These are phyloP conservation scores for Tolypocladium album DNA, from an alignment of 2,329 filamentous ascomycete species.

Conservation along the genomic window DNA sequence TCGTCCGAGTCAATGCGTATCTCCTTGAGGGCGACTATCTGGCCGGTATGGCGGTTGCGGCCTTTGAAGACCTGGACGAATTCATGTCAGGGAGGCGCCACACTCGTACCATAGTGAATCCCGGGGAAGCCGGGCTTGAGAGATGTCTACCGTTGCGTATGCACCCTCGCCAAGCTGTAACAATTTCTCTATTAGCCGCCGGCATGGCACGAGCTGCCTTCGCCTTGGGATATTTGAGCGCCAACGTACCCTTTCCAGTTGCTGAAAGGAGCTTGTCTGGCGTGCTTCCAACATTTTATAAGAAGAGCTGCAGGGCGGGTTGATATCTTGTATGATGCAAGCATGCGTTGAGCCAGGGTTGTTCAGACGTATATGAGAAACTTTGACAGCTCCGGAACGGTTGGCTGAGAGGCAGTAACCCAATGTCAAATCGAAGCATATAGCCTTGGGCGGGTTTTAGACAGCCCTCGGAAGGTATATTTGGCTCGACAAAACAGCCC, in stretches of 20 bases:
- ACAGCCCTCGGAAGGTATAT: too few species aligned
- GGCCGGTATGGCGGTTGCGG: conserved; percentile 90
- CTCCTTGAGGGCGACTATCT: conserved; percentile 93
- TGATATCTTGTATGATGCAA: not conserved
- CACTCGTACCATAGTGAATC: too few species aligned
- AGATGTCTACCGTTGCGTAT: not conserved
- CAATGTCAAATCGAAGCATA: too few species aligned
- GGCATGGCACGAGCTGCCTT: too few species aligned
- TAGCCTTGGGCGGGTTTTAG: too few species aligned
- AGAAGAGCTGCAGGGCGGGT: not conserved
- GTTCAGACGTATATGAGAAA: too few species aligned
- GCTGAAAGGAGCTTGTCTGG: not conserved
- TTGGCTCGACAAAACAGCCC: too few species aligned
- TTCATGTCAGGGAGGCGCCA: not conserved
- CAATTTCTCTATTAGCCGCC: not conserved
- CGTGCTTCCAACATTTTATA: not conserved
- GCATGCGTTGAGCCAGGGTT: too few species aligned
- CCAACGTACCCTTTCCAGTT: not conserved
- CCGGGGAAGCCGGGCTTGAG: not conserved
- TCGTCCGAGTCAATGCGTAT: conserved; percentile 98
- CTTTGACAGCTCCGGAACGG: too few species aligned
- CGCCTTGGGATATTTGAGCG: not conserved
- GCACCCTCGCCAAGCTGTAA: not conserved
- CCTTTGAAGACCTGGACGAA: conserved; percentile 82
- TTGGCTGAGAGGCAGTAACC: too few species aligned